A percentile compares a stretch with the other conserved stretches of the same genome.
These are phyloP conservation scores for Carex sylvatica DNA, from an alignment of 202 grass and related monocot species.

Conservation along the genomic window DNA sequence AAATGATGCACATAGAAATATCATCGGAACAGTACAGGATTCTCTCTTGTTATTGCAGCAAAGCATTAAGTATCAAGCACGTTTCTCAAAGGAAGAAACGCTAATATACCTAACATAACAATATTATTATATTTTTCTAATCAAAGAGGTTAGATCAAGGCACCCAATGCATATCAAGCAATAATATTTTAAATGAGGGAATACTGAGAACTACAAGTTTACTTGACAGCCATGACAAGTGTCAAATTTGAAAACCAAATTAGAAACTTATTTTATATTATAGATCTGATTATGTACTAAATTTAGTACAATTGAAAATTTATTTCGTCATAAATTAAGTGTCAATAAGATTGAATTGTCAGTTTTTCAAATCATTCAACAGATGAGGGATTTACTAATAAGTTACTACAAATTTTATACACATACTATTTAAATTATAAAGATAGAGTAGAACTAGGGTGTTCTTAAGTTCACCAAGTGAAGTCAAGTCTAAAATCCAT, in stretches of 20 bases:
- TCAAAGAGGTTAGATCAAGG: background rate
- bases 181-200: background rate
- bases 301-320: background rate
- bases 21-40: background rate
- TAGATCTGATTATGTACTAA: background rate
- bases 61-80: background rate
- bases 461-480: no score
- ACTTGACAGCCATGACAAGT: background rate
- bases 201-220: background rate
- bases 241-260: background rate
- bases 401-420: no score
- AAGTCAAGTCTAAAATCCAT: no score
- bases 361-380: background rate
- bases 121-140: background rate
- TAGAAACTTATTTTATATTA: background rate
- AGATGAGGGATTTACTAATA: background rate
- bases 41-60: slow-evolving; percentile 13
- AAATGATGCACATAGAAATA: background rate
- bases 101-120: background rate
- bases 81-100: background rate
- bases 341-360: background rate
- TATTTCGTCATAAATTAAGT: background rate
- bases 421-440: no score
- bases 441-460: no score
- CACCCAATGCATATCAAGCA: background rate